Evolutionary conservation across 441 rosid genomes (phyloP), one percentile per base, ranked within the genome.

Genomic region (Bocquillonia castaneifolia): DNA sequence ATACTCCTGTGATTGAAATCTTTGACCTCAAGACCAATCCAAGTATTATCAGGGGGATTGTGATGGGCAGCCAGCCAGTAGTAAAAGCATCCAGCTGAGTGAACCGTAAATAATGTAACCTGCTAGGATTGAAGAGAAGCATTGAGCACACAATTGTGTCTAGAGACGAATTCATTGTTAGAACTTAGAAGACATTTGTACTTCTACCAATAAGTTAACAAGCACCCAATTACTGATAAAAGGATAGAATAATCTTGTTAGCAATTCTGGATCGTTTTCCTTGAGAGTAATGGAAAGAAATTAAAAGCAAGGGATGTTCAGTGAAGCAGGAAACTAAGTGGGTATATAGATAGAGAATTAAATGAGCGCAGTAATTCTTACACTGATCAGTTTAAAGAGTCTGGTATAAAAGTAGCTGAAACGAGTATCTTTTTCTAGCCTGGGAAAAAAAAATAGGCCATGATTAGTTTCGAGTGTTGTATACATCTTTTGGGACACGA

Each of bases 361-460:
- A 26, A n/a, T 13, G 22, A 28, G 45, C 10, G 45, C 15, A 31
- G 52, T 40, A 42, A 28, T 64, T 56, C 96, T 82, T 78, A 93
- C 98, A 56, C 86, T 80, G 13, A 88, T 63, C 53, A 93, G 79
- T 71, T 89, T 93, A 40, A 72, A 50, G 69, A 78, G 77, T 75
- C 97, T 84, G 32, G 89, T 80, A 65, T 81, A 37, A 63, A 89
- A 87, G 80, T 93, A 93, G 86, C 84, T 80, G 75, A 91, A 86
- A 13, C 77, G 78, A 31, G 84, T 77, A 79, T 93, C 97, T 80
- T 89, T 93, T 85, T 93, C 99, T 66, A 93, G 79, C 76, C 96
- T 90, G 84, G 40, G 60, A 67, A 32, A 40, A 15, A 36, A 23
- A 20, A 59, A 55, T 47, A 18, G 17, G n/a, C n/a, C n/a, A 23